Conservation (phyloP, 192 early-diverging fungal genomes). For the Backusella tuberculispora region DNA sequence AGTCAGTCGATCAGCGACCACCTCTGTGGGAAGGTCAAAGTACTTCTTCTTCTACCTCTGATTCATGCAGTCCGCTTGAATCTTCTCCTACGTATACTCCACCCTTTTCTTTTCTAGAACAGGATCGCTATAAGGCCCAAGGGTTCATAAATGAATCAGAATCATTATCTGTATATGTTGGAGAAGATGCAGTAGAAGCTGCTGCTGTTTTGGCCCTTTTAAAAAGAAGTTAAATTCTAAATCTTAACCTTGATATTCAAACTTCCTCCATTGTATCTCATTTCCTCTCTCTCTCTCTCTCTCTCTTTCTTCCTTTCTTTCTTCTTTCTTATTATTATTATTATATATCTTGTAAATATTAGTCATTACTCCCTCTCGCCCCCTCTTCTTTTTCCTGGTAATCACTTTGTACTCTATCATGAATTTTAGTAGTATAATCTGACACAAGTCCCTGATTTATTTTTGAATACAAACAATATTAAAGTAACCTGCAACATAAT, state of each 20-base stretch:
- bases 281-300: neutral
- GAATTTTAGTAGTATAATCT: neutral
- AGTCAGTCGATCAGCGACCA: neutral
- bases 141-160: slow-evolving; percentile 1
- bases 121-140: slow-evolving; percentile 9
- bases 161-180: slow-evolving; percentile 21
- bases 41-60: slow-evolving; percentile 13
- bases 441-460: neutral
- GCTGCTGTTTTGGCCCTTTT: slow-evolving; percentile 40
- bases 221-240: slow-evolving; percentile 26
- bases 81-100: slow-evolving; percentile 3
- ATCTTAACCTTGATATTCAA: neutral
- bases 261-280: neutral
- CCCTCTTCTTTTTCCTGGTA: neutral
- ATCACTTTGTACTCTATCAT: neutral
- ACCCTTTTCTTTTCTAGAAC: slow-evolving; percentile 9
- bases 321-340: neutral
- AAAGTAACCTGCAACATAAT: neutral
- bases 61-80: slow-evolving; percentile 10
- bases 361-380: neutral
- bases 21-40: slow-evolving; percentile 21
- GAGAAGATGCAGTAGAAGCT: slow-evolving; percentile 43
- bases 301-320: neutral
- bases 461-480: neutral
- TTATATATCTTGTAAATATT: slow-evolving; percentile 21